Conservation (phyloP, 2,329 filamentous ascomycete species). For the Fusarium marasasianum region DNA sequence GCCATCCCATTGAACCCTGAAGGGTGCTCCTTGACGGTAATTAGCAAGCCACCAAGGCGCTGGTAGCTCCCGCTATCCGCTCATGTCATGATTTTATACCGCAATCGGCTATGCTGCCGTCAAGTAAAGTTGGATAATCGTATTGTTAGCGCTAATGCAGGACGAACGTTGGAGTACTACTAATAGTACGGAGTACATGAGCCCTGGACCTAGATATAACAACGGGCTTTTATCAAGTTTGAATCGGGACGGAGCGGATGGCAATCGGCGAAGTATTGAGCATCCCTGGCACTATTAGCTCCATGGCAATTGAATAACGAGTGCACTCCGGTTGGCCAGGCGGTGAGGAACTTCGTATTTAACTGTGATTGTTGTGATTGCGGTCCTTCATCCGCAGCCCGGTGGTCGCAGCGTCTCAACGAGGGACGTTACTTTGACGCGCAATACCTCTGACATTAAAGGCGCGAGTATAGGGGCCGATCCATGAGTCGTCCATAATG, state of each 20-base stretch:
- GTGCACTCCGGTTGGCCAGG: constrained; percentile 20
- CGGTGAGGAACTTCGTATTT: constrained; percentile 30
- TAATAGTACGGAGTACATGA: background rate
- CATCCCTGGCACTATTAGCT: background rate
- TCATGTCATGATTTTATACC: constrained; percentile 27
- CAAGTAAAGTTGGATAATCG: constrained; percentile 23
- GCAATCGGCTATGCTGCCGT: constrained; percentile 17
- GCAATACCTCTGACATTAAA: constrained; percentile 3
- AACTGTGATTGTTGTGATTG: constrained; percentile 22
- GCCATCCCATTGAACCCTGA: constrained; percentile 22
- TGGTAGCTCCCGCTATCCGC: constrained; percentile 22
- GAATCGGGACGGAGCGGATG: constrained; percentile 14
- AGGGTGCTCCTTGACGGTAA: constrained; percentile 27
- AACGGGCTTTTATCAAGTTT: constrained; percentile 20
- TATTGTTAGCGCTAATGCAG: constrained; percentile 8
- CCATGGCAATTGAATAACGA: background rate
- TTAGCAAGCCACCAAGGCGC: constrained; percentile 31
- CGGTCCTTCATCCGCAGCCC: constrained; percentile 24
- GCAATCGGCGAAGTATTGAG: constrained; percentile 7
- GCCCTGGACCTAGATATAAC: constrained; percentile 28
- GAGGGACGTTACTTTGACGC: constrained; percentile 14
- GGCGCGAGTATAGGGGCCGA: constrained; percentile 5
- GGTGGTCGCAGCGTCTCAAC: constrained; percentile 36
- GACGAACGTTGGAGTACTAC: constrained; percentile 17
- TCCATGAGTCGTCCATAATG: background rate